These are phyloP conservation scores for Paxillus rubicundulus DNA, from an alignment of 768 basidiomycete species.

Conservation along the genomic window DNA sequence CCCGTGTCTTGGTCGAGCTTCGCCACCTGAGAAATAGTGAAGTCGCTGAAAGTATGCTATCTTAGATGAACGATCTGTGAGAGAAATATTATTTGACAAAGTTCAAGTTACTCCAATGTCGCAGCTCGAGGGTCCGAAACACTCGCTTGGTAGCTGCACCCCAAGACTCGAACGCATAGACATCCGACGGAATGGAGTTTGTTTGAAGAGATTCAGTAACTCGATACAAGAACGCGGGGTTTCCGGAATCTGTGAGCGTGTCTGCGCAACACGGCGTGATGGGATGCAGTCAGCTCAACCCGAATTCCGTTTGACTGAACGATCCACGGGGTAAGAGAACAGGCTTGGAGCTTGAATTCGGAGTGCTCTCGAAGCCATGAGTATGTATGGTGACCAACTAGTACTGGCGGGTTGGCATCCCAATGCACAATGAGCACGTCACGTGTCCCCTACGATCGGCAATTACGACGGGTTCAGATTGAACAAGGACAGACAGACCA, in stretches of 20 bases:
- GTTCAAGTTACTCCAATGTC: neutral
- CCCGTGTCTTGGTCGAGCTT: conserved; percentile 46
- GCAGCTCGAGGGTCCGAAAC: conserved; percentile 58
- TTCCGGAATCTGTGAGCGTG: conserved; percentile 49
- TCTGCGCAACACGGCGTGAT: conserved; percentile 57
- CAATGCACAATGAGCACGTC: conserved; percentile 4
- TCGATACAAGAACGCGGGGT: conserved; percentile 40
- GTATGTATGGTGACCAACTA: too few species aligned
- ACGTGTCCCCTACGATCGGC: conserved; percentile 16
- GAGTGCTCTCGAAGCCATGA: too few species aligned
- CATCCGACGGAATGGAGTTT: conserved; percentile 33
- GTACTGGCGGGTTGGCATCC: too few species aligned
- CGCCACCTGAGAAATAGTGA: conserved; percentile 62
- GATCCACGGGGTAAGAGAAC: neutral
- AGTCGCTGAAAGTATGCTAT: conserved; percentile 64
- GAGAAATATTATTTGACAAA: neutral
- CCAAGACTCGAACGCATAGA: conserved; percentile 38
- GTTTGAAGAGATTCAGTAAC: neutral
- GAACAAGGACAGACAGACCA: neutral
- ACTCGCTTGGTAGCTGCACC: conserved; percentile 63
- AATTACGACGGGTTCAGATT: neutral
- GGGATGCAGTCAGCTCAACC: conserved; percentile 59
- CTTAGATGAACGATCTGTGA: neutral
- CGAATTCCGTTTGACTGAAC: conserved; percentile 51
- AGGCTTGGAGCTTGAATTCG: too few species aligned